A percentile compares a stretch with the other conserved stretches of the same genome.
Conservation (phyloP, 306 rosid genomes). For the Citrullus colocynthis region DNA sequence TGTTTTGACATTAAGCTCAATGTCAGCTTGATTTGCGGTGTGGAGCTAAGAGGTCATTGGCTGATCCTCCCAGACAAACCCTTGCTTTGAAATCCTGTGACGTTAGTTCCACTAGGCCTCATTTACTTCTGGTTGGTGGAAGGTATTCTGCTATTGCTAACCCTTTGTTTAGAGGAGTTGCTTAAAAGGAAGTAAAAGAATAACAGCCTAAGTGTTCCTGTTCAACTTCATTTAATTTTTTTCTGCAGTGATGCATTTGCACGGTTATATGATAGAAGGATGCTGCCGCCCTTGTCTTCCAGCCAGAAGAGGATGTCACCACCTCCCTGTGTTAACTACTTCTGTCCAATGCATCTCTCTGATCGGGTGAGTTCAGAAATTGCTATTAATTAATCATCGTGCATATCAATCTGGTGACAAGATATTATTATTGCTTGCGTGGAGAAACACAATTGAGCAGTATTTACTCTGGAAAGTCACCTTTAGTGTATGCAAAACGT, state of each 20-base stretch:
- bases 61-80: constrained; percentile 79
- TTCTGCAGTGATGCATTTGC: constrained; percentile 88
- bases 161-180: background rate
- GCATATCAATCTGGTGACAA: background rate
- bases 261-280: constrained; percentile 94
- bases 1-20: constrained; percentile 22
- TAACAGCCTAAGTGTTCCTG: background rate
- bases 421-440: background rate
- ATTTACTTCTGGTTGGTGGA: constrained; percentile 95
- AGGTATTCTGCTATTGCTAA: constrained; percentile 42
- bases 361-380: constrained; percentile 54
- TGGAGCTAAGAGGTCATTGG: constrained; percentile 89
- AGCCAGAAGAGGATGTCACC: constrained; percentile 62
- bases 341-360: constrained; percentile 97
- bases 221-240: constrained; percentile 13
- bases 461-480: background rate
- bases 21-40: constrained; percentile 88
- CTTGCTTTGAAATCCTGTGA: constrained; percentile 84
- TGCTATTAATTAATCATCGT: constrained; percentile 2
- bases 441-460: background rate
- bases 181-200: background rate
- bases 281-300: constrained; percentile 73
- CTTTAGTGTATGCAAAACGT: background rate
- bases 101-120: constrained; percentile 81
- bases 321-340: constrained; percentile 89